Evolutionary conservation across 768 basidiomycete genomes (phyloP), one percentile per base, ranked within the genome.

Genomic region (Trametes cubensis): DNA sequence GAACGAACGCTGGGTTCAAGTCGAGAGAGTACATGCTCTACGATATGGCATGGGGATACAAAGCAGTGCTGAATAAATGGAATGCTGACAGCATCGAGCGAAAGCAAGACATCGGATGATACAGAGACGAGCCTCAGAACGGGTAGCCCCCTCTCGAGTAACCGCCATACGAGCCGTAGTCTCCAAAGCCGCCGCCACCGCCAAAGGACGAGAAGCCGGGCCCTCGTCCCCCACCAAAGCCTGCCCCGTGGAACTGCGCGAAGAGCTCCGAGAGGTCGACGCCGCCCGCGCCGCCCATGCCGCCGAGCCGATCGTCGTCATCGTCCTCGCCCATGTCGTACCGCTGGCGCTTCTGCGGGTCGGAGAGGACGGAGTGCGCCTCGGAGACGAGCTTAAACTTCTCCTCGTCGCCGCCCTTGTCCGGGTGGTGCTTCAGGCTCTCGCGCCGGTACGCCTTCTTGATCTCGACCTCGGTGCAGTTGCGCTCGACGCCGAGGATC

Each of bases 371-470:
- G 8, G 85, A 83, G 64, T 95, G 81, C 2, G 92, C 91, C 74
- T 94, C 94, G 0, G 80, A 85, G 30, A 93, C 87, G 21, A 94
- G 81, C 75, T 98, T 97, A 84, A 98, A 98, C 68, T 92, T 90
- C 71, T 97, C 96, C 69, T 96, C 95, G 71, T 94, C 92, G 28
- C 95, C 95, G 26, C 95, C 94, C 83, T 93, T 93, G 74, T 93
- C 91, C 49, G 90, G 90, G 75, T 92, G 90, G 67, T 92, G 90
- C 67, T 86, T 90, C 72, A 94, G 74, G 69, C 89, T 91, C 76
- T 94, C 91, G 67, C 87, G 82, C 62, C 94, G 82, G 74, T 98
- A 98, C 34, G 83, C 96, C 76, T 95, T 97, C 80, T 92, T 95
- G 68, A 97, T 89, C 26, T 95, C 93, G 4, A 67, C 52, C 26